Evolutionary conservation across 805 yeast genomes (phyloP), one percentile per base, ranked within the genome.

Genomic region (Isabelozyma pseudorhagii): DNA sequence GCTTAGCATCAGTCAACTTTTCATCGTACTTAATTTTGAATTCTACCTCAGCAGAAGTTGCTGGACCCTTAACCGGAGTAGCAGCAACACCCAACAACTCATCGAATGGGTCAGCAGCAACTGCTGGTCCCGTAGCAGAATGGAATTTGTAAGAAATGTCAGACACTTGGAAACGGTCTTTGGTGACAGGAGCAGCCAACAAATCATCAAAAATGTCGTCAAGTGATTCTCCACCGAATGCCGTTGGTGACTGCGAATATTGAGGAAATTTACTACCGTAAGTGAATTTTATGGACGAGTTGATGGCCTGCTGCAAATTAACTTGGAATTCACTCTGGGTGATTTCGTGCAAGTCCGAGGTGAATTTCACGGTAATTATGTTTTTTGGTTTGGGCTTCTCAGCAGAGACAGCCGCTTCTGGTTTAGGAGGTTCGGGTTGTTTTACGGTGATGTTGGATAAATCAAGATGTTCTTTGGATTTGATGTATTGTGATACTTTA

Each of bases 381-480:
- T 70, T 69, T 39, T 55, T 44, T 21, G 75, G 74, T 46, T 60
- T 62, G n/a, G 65, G 61, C 17, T 56, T 56, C 42, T 54, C 58
- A 25, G 51, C 56, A 6, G 25, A 21, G 17, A 15, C 54, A 3
- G 51, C 53, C 5, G 49, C 53, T 34, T 42, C 49, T 31, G 49
- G 40, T 46, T 56, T 52, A 10, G 57, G 47, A 8, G 48, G 47
- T 49, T 61, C 60, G 2, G 72, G 68, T 18, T 67, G 63, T 36
- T 74, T 75, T 45, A 78, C 56, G 46, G 79, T 78, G 53, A 91
- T 82, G 65, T 86, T 81, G 40, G 89, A 78, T 51, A 91, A 73
- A 63, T 92, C 97, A 54, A 91, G 72, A 58, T 81, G 84, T 53
- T 80, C 78, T 54, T 78, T 78, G 34, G 76, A 67, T 46, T 79